These are phyloP conservation scores for Sporobolomyces pararoseus DNA, from an alignment of 768 basidiomycete species.

Conservation along the genomic window DNA sequence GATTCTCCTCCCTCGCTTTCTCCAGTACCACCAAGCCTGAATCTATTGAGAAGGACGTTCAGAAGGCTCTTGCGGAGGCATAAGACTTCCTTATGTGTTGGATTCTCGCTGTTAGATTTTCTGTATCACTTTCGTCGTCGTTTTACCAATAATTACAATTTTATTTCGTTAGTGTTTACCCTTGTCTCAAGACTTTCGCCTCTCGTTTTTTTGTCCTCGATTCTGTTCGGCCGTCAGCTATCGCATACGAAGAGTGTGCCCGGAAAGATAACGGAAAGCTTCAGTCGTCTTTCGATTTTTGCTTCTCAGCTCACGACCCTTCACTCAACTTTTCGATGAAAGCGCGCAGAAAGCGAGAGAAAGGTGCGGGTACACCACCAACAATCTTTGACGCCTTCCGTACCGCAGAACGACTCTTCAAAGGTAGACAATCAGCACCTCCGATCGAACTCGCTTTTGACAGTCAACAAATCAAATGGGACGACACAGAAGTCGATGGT, in stretches of 20 bases:
- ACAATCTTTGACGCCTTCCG: conserved; percentile 21
- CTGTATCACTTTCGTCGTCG: not conserved
- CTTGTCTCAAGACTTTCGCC: no score
- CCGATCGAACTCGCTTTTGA: conserved; percentile 23
- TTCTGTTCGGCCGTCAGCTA: no score
- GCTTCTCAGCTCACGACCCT: not conserved
- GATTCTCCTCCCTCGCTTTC: no score
- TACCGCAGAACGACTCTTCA: conserved; percentile 31
- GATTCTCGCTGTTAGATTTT: not conserved
- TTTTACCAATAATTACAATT: not conserved
- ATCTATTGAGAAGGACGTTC: conserved; percentile 62
- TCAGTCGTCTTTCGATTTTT: no score
- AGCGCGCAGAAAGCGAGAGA: conserved; percentile 8
- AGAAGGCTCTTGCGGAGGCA: conserved; percentile 51
- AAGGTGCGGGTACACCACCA: not conserved
- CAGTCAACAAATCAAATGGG: conserved; percentile 7
- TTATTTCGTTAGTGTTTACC: no score
- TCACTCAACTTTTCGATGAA: not conserved
- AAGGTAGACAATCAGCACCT: not conserved
- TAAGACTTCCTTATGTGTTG: not conserved
- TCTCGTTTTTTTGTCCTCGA: no score
- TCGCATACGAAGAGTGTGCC: no score
- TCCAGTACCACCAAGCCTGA: conserved; percentile 58
- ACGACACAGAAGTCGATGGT: not conserved
- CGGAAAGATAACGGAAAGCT: no score